These are phyloP conservation scores for Lentinula sp. DNA, from an alignment of 768 basidiomycete genomes.

Conservation along the genomic window DNA sequence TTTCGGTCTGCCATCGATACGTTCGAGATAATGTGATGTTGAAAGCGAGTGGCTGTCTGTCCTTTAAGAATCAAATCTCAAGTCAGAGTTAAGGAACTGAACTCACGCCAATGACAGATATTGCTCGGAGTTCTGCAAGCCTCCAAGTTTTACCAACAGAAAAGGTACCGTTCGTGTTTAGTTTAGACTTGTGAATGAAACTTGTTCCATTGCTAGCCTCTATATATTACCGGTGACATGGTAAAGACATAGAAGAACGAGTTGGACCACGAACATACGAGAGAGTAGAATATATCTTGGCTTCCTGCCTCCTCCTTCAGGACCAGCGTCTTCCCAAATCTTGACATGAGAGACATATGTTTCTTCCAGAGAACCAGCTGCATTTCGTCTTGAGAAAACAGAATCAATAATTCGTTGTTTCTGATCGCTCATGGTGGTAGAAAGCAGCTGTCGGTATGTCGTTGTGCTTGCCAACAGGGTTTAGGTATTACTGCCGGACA, in stretches of 20 bases:
- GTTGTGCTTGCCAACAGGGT: background rate
- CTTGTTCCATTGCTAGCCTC: constrained; percentile 58
- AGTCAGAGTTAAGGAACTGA: constrained; percentile 18
- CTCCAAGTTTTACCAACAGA: constrained; percentile 98
- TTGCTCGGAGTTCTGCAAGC: constrained; percentile 69
- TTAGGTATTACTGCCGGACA: background rate
- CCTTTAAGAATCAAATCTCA: constrained; percentile 9
- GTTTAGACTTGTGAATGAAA: constrained; percentile 93
- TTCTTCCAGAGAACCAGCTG: constrained; percentile 62
- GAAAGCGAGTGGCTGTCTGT: constrained; percentile 53
- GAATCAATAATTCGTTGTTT: constrained; percentile 74
- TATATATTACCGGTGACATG: constrained; percentile 17
- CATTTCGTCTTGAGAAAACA: constrained; percentile 72
- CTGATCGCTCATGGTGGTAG: constrained; percentile 36
- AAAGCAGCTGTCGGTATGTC: background rate
- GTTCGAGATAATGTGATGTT: constrained; percentile 84
- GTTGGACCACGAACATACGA: constrained; percentile 47
- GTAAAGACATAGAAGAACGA: background rate
- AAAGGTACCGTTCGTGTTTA: constrained; percentile 90
- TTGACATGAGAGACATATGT: constrained; percentile 85
- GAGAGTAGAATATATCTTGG: constrained; percentile 88
- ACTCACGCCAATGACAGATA: constrained; percentile 75
- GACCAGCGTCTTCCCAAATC: constrained; percentile 83
- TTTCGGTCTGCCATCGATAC: constrained; percentile 88
- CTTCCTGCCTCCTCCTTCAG: constrained; percentile 68